Base-by-base conservation (phyloP, 345 rosid species). In the Linum tenue region DNA sequence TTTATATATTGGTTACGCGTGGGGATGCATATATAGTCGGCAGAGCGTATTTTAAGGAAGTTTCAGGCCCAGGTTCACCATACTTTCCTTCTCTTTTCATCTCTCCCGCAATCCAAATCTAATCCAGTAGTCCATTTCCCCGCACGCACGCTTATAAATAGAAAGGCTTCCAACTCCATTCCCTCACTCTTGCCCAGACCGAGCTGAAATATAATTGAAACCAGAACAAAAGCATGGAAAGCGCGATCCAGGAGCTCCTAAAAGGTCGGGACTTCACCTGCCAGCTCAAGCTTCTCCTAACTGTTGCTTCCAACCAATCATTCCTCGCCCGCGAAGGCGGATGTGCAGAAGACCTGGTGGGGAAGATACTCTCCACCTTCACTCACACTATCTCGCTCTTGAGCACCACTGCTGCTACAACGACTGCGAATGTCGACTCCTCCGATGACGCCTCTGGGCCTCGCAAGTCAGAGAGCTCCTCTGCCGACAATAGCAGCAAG, bases 401-500 rank as follows among this genome's bases (percentile, higher is more conserved):
- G 55, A 68, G n/a, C 38, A 57, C 7, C 17, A 7, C 10, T 57
- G 31, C 17, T 3, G 22, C 56, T 2, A 37, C 17, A 16, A 7
- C 0, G 64, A 41, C 37, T 3, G 8, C 17, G 1, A 22, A 22
- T 22, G 31, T 22, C 31, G 31, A 22, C 31, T 22, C 31, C 31
- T 22, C 57, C 63, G 67, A 65, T 2, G 62, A 68, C 64, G 37
- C 63, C 43, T 59, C 77, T 5, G 37, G 55, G 7, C 57, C 31
- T 55, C 56, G 39, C 67, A 74, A 61, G 64, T 61, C 78, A 22
- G 78, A 70, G 67, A 69, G 59, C 51, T 75, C 78, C 40, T 75
- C 78, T 40, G 75, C 42, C 56, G 80, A 70, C 55, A 72, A 74
- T 68, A 63, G 73, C 56, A 63, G 73, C 55, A 58, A 56, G 66